Conservation (phyloP, 2,329 filamentous ascomycete species). For the Elsinoe perseae region DNA sequence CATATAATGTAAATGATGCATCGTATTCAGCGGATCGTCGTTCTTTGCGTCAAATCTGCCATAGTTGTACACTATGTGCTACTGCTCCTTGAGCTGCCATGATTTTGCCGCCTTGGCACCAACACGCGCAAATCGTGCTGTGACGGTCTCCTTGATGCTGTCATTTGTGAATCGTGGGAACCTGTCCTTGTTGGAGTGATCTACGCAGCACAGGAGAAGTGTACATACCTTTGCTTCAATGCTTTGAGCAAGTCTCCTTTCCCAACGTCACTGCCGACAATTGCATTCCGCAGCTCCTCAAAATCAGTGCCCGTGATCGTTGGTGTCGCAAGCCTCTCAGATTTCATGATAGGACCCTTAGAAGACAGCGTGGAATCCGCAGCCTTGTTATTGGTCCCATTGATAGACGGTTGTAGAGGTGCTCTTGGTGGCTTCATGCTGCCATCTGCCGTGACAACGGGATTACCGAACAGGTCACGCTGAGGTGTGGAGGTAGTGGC, state of each 20-base stretch:
- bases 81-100: slow-evolving; percentile 38
- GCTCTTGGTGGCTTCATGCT: slow-evolving; percentile 35
- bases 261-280: slow-evolving; percentile 63
- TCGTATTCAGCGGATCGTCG: not conserved
- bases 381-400: slow-evolving; percentile 24
- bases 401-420: slow-evolving; percentile 36
- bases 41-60: not conserved
- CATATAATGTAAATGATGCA: slow-evolving; percentile 6
- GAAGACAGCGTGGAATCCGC: slow-evolving; percentile 26
- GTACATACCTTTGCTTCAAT: slow-evolving; percentile 58
- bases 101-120: slow-evolving; percentile 58
- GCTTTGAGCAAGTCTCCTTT: slow-evolving; percentile 69
- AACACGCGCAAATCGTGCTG: slow-evolving; percentile 55
- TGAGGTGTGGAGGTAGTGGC: not conserved
- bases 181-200: slow-evolving; percentile 30
- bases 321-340: slow-evolving; percentile 33
- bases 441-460: slow-evolving; percentile 19
- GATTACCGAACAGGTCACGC: slow-evolving; percentile 7
- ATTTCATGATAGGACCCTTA: slow-evolving; percentile 32
- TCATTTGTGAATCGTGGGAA: slow-evolving; percentile 64
- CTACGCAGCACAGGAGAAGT: not conserved
- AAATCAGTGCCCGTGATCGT: slow-evolving; percentile 54
- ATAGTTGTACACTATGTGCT: not conserved
- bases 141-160: slow-evolving; percentile 63
- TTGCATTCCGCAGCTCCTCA: slow-evolving; percentile 58